phyloP scores from a whole-genome alignment of 306 rosid genomes.

The Vigna hirtella region DNA sequence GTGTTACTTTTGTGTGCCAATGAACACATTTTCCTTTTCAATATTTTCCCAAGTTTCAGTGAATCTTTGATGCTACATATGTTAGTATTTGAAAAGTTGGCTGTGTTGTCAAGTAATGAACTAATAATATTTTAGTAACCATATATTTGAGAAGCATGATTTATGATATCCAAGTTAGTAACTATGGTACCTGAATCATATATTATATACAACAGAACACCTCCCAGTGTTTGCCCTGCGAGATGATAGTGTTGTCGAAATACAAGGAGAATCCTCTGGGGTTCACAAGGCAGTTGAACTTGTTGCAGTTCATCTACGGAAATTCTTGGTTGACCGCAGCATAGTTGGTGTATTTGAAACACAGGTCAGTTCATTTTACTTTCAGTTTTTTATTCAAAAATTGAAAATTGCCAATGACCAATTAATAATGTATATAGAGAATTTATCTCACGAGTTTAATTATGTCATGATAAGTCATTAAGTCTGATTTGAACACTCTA shows the following conservation, averaged over 20 bases:
- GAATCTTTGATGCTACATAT: background rate
- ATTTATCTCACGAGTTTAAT: conserved; percentile 7
- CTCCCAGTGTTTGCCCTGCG: conserved; percentile 61
- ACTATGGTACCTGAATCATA: conserved; percentile 33
- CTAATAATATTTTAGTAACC: conserved; percentile 12
- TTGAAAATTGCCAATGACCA: background rate
- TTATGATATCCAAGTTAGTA: conserved; percentile 1
- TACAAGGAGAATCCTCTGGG: conserved; percentile 64
- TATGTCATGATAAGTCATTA: conserved; percentile 4
- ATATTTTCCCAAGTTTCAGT: background rate
- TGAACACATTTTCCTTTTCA: background rate
- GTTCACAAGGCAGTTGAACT: conserved; percentile 67
- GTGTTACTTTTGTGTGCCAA: background rate
- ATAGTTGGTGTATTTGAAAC: conserved; percentile 66
- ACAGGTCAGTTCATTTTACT: conserved; percentile 46
- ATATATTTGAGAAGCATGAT: background rate
- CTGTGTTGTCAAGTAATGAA: background rate
- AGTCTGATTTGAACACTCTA: background rate
- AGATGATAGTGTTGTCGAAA: conserved; percentile 66
- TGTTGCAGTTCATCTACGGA: conserved; percentile 59
- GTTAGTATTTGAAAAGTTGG: conserved; percentile 11
- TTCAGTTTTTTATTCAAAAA: conserved; percentile 4
- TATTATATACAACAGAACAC: conserved; percentile 48
- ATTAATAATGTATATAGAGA: conserved; percentile 6
- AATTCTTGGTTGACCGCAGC: conserved; percentile 71